Evolutionary conservation across 805 yeast species (phyloP).

Genomic region (Candida verbasci): DNA sequence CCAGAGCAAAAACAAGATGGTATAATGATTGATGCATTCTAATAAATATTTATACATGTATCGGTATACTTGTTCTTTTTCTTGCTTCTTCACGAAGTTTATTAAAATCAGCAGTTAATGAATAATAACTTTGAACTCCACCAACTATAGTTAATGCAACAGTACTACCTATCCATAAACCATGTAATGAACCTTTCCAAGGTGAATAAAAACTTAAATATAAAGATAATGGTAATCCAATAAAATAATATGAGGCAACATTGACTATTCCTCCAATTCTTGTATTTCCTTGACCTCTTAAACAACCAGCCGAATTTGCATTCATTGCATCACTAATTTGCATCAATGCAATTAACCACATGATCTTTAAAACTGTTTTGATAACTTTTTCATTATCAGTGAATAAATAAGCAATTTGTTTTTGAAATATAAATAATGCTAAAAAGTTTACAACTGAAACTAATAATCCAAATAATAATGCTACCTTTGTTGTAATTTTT

Average conservation of each 20-base stretch:
- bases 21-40: conserved; percentile 37
- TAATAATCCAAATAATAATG: conserved; percentile 32
- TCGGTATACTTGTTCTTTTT: conserved; percentile 23
- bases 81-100: conserved; percentile 35
- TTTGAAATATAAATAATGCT: conserved; percentile 26
- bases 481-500: conserved; percentile 30
- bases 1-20: conserved; percentile 25
- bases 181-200: conserved; percentile 47
- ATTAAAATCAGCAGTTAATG: conserved; percentile 33
- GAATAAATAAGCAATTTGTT: conserved; percentile 41
- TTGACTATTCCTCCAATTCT: conserved; percentile 59
- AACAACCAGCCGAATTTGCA: conserved; percentile 70
- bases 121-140: conserved; percentile 36
- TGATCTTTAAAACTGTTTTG: conserved; percentile 42
- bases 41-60: conserved; percentile 8
- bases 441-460: conserved; percentile 30
- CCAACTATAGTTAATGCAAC: conserved; percentile 50
- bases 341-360: conserved; percentile 64
- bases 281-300: conserved; percentile 76
- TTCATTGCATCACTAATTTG: conserved; percentile 67
- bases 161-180: conserved; percentile 62
- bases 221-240: conserved; percentile 61
- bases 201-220: conserved; percentile 47
- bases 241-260: conserved; percentile 51
- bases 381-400: conserved; percentile 60